Base-by-base conservation (phyloP, 495 filamentous ascomycete species). In the Hypoxylon lienhwacheense region DNA sequence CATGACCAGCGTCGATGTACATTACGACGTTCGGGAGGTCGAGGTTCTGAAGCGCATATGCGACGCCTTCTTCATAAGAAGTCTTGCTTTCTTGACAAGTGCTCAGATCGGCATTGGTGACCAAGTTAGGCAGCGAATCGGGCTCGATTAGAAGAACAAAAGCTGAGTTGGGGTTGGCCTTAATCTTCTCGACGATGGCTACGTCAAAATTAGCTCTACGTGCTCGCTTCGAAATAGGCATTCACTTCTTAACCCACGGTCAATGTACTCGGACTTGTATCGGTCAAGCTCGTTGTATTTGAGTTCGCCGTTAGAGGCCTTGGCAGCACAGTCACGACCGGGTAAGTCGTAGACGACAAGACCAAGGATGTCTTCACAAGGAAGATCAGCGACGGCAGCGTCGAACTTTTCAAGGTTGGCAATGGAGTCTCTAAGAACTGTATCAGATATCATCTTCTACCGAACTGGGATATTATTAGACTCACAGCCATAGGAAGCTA, bases 1-100 rank as follows among this genome's bases (percentile, higher is more conserved):
- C 85, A 75, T 88, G 85, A 68, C 86, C 88, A 47, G 86, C 88
- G 65, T 93, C 89, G 39, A 93, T 59, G 70, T 93, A 91, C 88
- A 89, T 89, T 58, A 85, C 70, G 50, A 91, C 87, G 71, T 91
- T 90, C 57, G 81, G 79, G 8, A 91, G 76, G 73, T 88, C 85
- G 58, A 91, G 77, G 53, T 80, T 70, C 57, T 79, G 78, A 54
- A 91, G 67, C 3, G 89, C 87, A 65, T 93, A 91, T 8, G 83
- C 79, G 28, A 84, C 81, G 66, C 85, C 81, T 36, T 84, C 80
- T 55, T 83, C 76, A 73, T 90, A 93, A 7, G 82, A 78, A 28
- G 70, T 51, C 34, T 82, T 74, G 42, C 85, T 81, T 55, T 80
- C 70, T 47, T 83, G 68, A 71, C 88, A 92, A 35, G 86, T 81